Evolutionary conservation across 805 yeast species (phyloP), one percentile per base, ranked within the genome.

Genomic region (Candida suzukii): DNA sequence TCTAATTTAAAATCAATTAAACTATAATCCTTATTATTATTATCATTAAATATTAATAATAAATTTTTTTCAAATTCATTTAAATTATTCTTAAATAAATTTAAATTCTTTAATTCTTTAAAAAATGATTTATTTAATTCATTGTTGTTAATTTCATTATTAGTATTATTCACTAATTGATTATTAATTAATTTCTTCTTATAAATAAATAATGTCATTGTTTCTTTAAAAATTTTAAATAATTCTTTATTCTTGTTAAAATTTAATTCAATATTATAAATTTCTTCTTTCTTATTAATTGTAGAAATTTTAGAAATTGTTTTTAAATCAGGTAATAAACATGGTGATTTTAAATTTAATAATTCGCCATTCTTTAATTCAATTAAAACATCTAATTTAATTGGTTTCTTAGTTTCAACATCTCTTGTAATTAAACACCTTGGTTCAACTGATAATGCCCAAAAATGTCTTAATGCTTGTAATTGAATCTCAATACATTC

Each of bases 381-480:
- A 31, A 63, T 32, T 33, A 60, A 43, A 58, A 72, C 49, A 37
- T 66, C 52, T 58, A 76, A 31, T 63, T 73, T 70, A 14, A 77
- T 67, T 0, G 88, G 80, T 31, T 65, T 69, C 4, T 69, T 74
- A 0, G 82, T 72, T 18, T 73, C 74, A 9, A 83, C 78, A 55
- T 88, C 88, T 42, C 93, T 70, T 1, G 83, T 71, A 4, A 85
- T 73, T n/a, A 93, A 63, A 56, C 96, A 88, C 43, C 96, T 66
- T 2, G 83, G 83, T 49, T 82, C 88, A 4, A 83, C 82, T 0
- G 95, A 76, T 45, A 93, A 62, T 1, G 88, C 83, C 97, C 98
- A 93, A 48, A 93, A 82, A 58, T 88, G 95, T 33, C 95, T 70
- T 29, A 88, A 63, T 2, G 95, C 96, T 57, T 88, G 95, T 40